These are phyloP conservation scores for Neonectria neomacrospora DNA, from an alignment of 2,329 filamentous ascomycete species.

Conservation along the genomic window DNA sequence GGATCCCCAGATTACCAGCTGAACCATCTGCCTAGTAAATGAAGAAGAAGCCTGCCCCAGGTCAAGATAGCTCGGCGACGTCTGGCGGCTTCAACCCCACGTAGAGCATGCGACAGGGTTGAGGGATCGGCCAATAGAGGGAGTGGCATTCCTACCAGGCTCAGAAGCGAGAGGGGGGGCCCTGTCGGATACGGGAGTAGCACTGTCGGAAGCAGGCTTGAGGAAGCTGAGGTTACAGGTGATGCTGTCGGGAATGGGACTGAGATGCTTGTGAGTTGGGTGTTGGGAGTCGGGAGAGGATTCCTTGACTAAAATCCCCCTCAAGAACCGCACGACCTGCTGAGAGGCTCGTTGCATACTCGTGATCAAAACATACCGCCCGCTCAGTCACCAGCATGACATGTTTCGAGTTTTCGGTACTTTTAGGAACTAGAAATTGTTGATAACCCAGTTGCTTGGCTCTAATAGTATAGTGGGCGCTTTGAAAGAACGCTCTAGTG, in stretches of 20 bases:
- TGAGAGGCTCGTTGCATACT: too few relatives aligned
- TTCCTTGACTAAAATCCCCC: too few relatives aligned
- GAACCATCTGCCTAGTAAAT: background rate
- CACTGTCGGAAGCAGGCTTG: slow-evolving; percentile 4
- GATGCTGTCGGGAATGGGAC: background rate
- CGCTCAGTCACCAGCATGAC: too few relatives aligned
- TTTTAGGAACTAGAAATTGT: too few relatives aligned
- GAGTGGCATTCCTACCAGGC: background rate
- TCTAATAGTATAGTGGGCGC: too few relatives aligned
- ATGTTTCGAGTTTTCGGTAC: too few relatives aligned
- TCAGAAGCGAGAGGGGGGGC: background rate
- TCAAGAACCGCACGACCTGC: too few relatives aligned
- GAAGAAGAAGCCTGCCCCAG: background rate
- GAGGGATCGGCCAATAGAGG: background rate
- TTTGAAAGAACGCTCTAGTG: too few relatives aligned
- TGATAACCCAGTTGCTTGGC: too few relatives aligned
- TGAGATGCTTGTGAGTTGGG: background rate
- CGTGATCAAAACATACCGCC: too few relatives aligned
- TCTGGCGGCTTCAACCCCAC: slow-evolving; percentile 7
- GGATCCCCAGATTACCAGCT: too few relatives aligned
- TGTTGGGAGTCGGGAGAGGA: too few relatives aligned
- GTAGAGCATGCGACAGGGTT: background rate
- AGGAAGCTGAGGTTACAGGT: background rate
- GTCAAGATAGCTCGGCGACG: background rate
- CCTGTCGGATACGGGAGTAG: background rate